phyloP scores from a whole-genome alignment of 2,329 filamentous ascomycete genomes.

The Sphaerostilbella broomeana region DNA sequence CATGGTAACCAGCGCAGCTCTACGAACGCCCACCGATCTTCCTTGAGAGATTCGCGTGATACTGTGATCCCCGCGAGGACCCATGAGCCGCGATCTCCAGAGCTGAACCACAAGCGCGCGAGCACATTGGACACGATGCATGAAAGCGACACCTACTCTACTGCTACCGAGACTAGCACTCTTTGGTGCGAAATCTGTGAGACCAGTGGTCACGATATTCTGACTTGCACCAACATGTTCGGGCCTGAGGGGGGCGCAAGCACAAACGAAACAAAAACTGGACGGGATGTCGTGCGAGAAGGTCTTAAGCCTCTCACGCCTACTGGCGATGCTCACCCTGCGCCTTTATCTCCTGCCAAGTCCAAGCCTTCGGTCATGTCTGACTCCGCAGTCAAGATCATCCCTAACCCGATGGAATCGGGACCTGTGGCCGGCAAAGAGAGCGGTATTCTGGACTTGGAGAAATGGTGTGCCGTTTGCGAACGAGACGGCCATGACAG shows the following conservation, averaged over 20 bases:
- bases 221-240: constrained; percentile 91
- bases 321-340: constrained; percentile 40
- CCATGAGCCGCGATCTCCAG: constrained; percentile 40
- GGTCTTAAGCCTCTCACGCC: constrained; percentile 35
- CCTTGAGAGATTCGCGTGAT: constrained; percentile 59
- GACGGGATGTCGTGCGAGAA: constrained; percentile 31
- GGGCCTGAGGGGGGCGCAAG: constrained; percentile 38
- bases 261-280: constrained; percentile 25
- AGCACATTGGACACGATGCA: constrained; percentile 61
- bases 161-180: constrained; percentile 63
- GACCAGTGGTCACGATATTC: constrained; percentile 82
- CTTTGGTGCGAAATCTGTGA: constrained; percentile 97
- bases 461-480: constrained; percentile 95
- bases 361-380: constrained; percentile 34
- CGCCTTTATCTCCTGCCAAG: constrained; percentile 49
- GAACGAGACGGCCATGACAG: constrained; percentile 96
- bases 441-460: constrained; percentile 68
- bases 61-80: constrained; percentile 55
- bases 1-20: constrained; percentile 22
- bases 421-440: constrained; percentile 71
- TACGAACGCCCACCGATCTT: constrained; percentile 47
- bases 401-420: constrained; percentile 57
- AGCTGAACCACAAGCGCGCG: constrained; percentile 42
- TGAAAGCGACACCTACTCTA: constrained; percentile 64
- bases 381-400: constrained; percentile 38